These are phyloP conservation scores for Bonia amplexicaulis DNA, from an alignment of 176 grass and related monocot genomes.

Conservation along the genomic window DNA sequence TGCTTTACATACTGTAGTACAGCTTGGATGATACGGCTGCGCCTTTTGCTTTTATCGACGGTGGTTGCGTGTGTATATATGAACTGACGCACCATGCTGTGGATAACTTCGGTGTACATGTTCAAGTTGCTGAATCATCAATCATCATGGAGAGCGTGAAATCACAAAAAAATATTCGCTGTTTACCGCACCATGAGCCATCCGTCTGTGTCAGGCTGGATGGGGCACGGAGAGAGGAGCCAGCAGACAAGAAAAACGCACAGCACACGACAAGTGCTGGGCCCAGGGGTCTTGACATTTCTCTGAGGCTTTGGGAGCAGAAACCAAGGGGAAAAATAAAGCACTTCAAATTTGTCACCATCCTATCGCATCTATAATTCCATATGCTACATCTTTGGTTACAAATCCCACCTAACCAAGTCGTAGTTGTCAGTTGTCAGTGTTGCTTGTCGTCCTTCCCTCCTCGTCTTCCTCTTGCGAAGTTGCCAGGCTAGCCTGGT, in stretches of 20 bases:
- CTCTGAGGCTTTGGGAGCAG: not conserved
- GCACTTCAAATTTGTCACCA: constrained; percentile 14
- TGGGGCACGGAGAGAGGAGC: not conserved
- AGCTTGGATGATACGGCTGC: too few species aligned
- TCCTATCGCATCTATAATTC: constrained; percentile 18
- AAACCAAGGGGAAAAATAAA: not conserved
- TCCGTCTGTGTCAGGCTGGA: not conserved
- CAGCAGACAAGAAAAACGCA: not conserved
- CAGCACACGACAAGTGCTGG: not conserved
- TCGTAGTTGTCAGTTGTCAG: not conserved
- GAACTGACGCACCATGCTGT: not conserved
- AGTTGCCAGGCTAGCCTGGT: not conserved
- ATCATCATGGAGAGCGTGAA: not conserved
- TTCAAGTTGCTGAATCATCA: not conserved
- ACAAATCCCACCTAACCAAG: not conserved
- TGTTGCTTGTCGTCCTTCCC: not conserved
- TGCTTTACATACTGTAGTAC: too few species aligned
- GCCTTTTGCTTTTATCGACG: too few species aligned
- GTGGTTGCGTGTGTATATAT: too few species aligned
- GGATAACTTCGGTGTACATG: not conserved
- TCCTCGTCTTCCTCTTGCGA: not conserved
- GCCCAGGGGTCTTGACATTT: not conserved
- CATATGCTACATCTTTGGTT: not conserved
- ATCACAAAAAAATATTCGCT: constrained; percentile 1
- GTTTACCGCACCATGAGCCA: not conserved